These are phyloP conservation scores for Daldinia vernicosa DNA, from an alignment of 495 filamentous ascomycete species.

Conservation along the genomic window DNA sequence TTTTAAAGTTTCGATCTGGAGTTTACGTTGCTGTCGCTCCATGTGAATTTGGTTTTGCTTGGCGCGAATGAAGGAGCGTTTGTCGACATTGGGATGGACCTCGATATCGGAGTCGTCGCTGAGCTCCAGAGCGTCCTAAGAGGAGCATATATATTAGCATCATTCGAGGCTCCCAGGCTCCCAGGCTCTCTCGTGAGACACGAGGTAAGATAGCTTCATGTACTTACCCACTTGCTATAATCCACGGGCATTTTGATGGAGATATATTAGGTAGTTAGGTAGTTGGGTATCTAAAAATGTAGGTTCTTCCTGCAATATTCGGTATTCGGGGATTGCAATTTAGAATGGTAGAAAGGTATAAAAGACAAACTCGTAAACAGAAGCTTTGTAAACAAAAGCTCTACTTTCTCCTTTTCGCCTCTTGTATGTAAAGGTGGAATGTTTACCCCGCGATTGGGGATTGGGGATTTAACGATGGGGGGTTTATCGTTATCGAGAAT, in stretches of 20 bases:
- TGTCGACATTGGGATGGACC: constrained; percentile 99
- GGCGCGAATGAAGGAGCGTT: constrained; percentile 96
- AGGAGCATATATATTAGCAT: constrained; percentile 22
- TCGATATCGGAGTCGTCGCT: constrained; percentile 98
- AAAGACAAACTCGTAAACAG: not conserved
- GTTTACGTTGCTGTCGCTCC: constrained; percentile 81
- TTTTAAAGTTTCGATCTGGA: constrained; percentile 89
- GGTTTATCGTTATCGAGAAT: constrained; percentile 29
- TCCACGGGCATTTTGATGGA: constrained; percentile 80
- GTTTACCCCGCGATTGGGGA: constrained; percentile 27
- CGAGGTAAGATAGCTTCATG: constrained; percentile 18
- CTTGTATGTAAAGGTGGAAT: constrained; percentile 7
- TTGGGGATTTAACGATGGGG: constrained; percentile 19
- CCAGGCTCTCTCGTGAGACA: not conserved
- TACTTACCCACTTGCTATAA: constrained; percentile 90
- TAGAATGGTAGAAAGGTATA: not conserved
- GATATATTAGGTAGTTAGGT: not conserved
- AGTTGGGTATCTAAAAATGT: not conserved
- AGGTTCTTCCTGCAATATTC: not conserved
- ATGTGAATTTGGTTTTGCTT: constrained; percentile 97
- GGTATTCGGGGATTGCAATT: not conserved
- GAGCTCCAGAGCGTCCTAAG: constrained; percentile 86
- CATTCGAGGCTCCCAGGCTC: not conserved
- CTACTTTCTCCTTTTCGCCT: not conserved
- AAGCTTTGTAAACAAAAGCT: not conserved